Conservation (phyloP, 2,329 filamentous ascomycete genomes). For the Colletotrichum noveboracense region DNA sequence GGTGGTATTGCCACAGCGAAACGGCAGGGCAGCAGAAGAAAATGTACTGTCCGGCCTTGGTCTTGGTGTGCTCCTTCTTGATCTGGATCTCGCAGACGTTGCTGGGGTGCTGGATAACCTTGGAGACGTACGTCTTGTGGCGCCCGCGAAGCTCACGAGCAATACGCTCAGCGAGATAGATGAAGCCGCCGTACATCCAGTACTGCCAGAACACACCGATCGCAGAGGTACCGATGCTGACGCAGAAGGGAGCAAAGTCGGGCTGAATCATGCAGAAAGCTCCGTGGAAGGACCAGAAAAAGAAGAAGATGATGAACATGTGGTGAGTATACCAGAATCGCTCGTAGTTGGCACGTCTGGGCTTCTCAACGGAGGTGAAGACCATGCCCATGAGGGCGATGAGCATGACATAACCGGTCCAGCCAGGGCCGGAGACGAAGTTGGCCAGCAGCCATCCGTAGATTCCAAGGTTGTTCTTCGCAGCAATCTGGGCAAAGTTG, state of each 20-base stretch:
- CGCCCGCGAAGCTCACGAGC: constrained; percentile 79
- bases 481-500: constrained; percentile 80
- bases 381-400: constrained; percentile 80
- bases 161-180: constrained; percentile 80
- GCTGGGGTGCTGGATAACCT: constrained; percentile 88
- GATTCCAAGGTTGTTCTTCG: constrained; percentile 77
- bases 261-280: constrained; percentile 92
- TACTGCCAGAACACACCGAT: constrained; percentile 88
- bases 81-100: constrained; percentile 92
- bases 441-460: constrained; percentile 80
- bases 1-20: constrained; percentile 88
- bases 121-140: constrained; percentile 86
- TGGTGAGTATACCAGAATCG: constrained; percentile 93
- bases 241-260: constrained; percentile 80
- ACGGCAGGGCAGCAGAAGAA: constrained; percentile 88
- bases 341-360: constrained; percentile 81
- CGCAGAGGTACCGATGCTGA: constrained; percentile 67
- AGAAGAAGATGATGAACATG: constrained; percentile 86
- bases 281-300: constrained; percentile 90
- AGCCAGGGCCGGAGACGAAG: constrained; percentile 79
- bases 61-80: constrained; percentile 87
- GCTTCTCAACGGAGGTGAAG: constrained; percentile 77
- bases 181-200: constrained; percentile 84
- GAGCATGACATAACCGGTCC: constrained; percentile 88
- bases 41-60: constrained; percentile 83